phyloP scores from a whole-genome alignment of 352 stramenopile genomes.

The Phytophthora hibernalis region DNA sequence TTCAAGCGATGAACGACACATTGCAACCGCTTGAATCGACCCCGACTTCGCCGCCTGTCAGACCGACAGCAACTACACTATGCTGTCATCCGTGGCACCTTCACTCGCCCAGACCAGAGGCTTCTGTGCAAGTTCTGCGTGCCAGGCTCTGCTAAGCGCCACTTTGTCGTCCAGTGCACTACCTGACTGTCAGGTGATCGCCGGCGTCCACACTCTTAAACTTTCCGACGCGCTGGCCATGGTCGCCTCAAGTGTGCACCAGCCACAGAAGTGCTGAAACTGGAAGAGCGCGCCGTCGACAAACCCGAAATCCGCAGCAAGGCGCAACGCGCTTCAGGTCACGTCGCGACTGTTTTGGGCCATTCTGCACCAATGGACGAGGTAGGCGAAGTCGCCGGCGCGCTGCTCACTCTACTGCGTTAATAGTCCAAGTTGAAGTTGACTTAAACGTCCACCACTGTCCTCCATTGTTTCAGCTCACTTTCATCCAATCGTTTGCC shows the following conservation, averaged over 20 bases:
- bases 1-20: neutral
- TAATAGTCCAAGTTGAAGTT: constrained; percentile 10
- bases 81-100: constrained; percentile 2
- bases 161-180: constrained; percentile 1
- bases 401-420: constrained; percentile 22
- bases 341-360: constrained; percentile 19
- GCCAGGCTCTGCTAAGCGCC: constrained; percentile 6
- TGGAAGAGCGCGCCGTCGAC: constrained; percentile 27
- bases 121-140: constrained; percentile 11
- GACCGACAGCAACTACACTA: constrained; percentile 11
- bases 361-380: constrained; percentile 36
- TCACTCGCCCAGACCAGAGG: neutral
- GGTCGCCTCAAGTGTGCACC: constrained; percentile 8
- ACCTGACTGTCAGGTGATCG: constrained; percentile 2
- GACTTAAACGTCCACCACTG: neutral
- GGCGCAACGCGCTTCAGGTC: constrained; percentile 7
- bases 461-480: neutral
- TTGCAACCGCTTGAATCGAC: constrained; percentile 12
- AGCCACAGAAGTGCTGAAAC: constrained; percentile 2
- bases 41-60: constrained; percentile 23
- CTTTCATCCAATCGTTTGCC: constrained; percentile 13
- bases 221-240: neutral
- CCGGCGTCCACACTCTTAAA: neutral
- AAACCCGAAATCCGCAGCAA: constrained; percentile 8
- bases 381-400: neutral